phyloP scores from a whole-genome alignment of 163 green algal genomes.

The Prototheca stagnorum region DNA sequence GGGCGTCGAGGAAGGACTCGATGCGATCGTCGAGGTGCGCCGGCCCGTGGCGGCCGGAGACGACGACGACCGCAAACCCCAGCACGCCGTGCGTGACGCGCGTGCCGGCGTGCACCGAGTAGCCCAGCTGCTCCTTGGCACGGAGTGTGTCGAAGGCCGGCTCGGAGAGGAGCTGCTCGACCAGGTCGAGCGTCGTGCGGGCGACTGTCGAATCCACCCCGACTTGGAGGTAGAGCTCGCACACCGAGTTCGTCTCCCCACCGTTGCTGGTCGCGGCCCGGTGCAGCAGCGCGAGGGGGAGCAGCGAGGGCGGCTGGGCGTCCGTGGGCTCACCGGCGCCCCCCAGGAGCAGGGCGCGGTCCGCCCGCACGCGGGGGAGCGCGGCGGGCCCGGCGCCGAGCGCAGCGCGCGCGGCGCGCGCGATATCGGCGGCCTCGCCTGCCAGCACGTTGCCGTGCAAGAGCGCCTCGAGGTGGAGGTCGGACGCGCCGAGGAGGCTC shows the following conservation, averaged over 20 bases:
- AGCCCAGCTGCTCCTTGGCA: constrained; percentile 88
- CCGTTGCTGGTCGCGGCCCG: constrained; percentile 32
- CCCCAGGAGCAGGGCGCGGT: neutral
- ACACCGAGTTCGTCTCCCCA: constrained; percentile 54
- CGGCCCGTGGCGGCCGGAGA: constrained; percentile 33
- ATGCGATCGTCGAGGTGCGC: constrained; percentile 43
- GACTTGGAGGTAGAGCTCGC: constrained; percentile 62
- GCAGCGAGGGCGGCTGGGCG: too few relatives aligned
- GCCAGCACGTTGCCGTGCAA: constrained; percentile 62
- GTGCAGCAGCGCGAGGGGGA: neutral
- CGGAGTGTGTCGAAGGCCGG: constrained; percentile 69
- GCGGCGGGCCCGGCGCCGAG: neutral
- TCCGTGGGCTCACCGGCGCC: too few relatives aligned
- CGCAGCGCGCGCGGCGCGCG: too few relatives aligned
- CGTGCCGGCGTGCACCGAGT: constrained; percentile 60
- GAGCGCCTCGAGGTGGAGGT: constrained; percentile 54
- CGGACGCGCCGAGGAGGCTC: neutral
- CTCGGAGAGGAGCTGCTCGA: constrained; percentile 54
- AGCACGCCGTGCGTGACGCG: constrained; percentile 64
- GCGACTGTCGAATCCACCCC: constrained; percentile 18
- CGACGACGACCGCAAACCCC: constrained; percentile 61
- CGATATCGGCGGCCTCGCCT: constrained; percentile 17
- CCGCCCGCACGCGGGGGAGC: neutral
- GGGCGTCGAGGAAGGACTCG: constrained; percentile 46
- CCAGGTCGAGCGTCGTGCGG: constrained; percentile 35